Base-by-base conservation (phyloP, 225 moss, liverwort and hornwort species). In the Pseudoscleropodium purum region DNA sequence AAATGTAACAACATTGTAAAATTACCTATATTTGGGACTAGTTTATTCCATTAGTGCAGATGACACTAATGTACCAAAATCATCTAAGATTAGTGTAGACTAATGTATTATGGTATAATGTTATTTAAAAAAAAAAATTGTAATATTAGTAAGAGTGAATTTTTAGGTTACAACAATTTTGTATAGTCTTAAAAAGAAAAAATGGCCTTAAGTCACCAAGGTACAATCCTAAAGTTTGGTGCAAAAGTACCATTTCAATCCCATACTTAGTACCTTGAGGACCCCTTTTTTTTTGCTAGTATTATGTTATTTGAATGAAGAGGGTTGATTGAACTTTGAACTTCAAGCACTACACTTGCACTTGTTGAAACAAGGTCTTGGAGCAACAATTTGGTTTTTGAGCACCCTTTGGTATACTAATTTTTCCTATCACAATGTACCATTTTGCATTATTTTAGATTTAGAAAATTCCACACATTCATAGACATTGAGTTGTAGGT, bases 371-470 rank as follows among this genome's bases (percentile, higher is more conserved):
- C 13, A 13, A 13, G 14, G 14, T 52, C 14, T 34, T 36, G 4
- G 0, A 7, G 12, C 7, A 75, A 9, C 2, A 43, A 41, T 43
- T 0, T 73, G 13, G 1, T 2, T 72, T 72, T 72, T 25, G 1
- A 3, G 0, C 23, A n/a, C 7, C 4, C 7, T 69, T n/a, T 13
- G 2, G 24, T 5, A 16, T 70, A 25, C 4, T 9, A 5, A 12
- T 31, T 75, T 30, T 49, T 31, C 10, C 4, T 11, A 2, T 27
- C 5, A 19, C 10, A 47, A 10, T 0, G 0, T 1, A 47, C 7
- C 4, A 75, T 12, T 75, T 45, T 75, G 4, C 26, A 49, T 19
- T 75, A 7, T 31, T 12, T 49, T 47, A 12, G 30, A 75, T 5
- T 74, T 45, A 30, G 4, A 45, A 75, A 45, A 18, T 3, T 43